Evolutionary conservation across 495 filamentous ascomycete genomes (phyloP), one percentile per base, ranked within the genome.

Genomic region (Lepraria neglecta): DNA sequence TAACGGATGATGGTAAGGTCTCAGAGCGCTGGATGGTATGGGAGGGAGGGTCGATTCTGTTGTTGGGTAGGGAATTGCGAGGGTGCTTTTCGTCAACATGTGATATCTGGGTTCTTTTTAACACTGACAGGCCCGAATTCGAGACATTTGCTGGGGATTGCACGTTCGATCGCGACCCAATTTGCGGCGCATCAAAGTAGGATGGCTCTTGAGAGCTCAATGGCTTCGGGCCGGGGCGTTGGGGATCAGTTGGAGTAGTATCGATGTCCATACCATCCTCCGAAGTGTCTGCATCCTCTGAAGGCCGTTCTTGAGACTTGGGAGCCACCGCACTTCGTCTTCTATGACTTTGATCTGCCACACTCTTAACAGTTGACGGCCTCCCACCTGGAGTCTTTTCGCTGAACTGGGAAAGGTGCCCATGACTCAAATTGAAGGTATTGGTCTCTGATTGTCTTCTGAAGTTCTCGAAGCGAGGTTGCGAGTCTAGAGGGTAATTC

Each of bases 391-490:
- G 67, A 15, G 68, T 59, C 35, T 68, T 68, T 21, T 63, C 54
- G 54, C 65, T 72, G 15, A 86, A 76, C 59, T 80, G 74, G 2
- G 67, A 67, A 12, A 75, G 63, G 43, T 67, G 69, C 10, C 72
- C 71, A 60, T 72, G 65, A 43, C 78, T 79, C 51, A 82, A 71
- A 57, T 66, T 85, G 69, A 83, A 88, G 14, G 69, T 71, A 64
- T 85, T 82, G 24, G 78, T 75, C 67, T 90, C 87, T 11, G 84
- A 79, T 67, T 89, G 87, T 56, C 80, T 80, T 56, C 82, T 75
- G 67, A 95, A 88, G 6, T 85, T 84, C 60, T 92, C 88, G 59
- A 87, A 88, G n/a, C 87, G 83, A 3, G 84, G 80, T 60, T 92
- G 88, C 53, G 87, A 82, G 60, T 92, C 84, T 30, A 87, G 70